These are phyloP conservation scores for Pycnococcus provasolii DNA, from an alignment of 139 green algal genomes.

Conservation along the genomic window DNA sequence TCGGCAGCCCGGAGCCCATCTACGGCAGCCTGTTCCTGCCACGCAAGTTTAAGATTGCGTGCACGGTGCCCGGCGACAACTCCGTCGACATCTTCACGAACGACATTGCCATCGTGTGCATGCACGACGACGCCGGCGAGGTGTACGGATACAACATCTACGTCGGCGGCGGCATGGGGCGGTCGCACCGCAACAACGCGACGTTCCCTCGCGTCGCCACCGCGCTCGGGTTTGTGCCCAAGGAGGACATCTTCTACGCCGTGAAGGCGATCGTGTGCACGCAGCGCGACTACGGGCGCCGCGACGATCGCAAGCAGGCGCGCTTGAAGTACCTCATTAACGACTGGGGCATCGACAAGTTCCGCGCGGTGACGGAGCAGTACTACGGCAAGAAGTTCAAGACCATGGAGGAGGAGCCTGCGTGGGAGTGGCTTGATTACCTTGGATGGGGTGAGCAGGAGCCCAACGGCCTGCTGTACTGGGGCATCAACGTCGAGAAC, in stretches of 20 bases:
- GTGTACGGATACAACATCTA: slow-evolving; percentile 84
- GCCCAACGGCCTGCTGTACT: slow-evolving; percentile 56
- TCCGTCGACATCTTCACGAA: slow-evolving; percentile 95
- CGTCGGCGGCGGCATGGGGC: slow-evolving; percentile 89
- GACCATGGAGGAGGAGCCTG: slow-evolving; percentile 72
- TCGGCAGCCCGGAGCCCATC: slow-evolving; percentile 85
- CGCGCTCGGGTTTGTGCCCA: slow-evolving; percentile 81
- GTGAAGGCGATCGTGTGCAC: slow-evolving; percentile 77
- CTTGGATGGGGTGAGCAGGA: slow-evolving; percentile 91
- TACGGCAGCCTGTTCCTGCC: slow-evolving; percentile 93
- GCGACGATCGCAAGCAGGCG: slow-evolving; percentile 87
- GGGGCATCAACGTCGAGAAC: slow-evolving; percentile 87
- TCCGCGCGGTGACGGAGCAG: slow-evolving; percentile 83
- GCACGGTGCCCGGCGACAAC: slow-evolving; percentile 87
- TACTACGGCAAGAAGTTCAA: slow-evolving; percentile 96
- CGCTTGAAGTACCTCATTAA: slow-evolving; percentile 97
- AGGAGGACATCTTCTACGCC: slow-evolving; percentile 88
- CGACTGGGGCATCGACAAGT: slow-evolving; percentile 91
- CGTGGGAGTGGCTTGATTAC: slow-evolving; percentile 90
- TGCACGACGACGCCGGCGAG: slow-evolving; percentile 54
- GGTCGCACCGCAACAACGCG: slow-evolving; percentile 69
- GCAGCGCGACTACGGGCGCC: slow-evolving; percentile 94
- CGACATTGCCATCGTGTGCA: slow-evolving; percentile 81
- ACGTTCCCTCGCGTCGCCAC: slow-evolving; percentile 87
- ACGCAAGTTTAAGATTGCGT: slow-evolving; percentile 96